phyloP scores from a whole-genome alignment of 208 protist genomes.

The Trypanosoma vivax region DNA sequence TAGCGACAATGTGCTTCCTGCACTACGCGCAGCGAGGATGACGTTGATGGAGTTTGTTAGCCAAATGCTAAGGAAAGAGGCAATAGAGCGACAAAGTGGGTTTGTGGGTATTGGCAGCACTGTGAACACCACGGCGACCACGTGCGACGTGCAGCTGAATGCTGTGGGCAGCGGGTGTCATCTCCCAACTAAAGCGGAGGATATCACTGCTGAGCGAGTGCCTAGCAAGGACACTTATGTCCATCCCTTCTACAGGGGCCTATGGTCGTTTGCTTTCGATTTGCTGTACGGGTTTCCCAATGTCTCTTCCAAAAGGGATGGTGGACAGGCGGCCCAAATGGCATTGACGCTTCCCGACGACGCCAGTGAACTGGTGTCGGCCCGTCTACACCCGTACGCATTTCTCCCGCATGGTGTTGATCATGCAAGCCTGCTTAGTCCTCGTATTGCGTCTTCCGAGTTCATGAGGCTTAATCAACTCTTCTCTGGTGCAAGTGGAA shows the following conservation, averaged over 20 bases:
- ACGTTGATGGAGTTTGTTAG: conserved; percentile 52
- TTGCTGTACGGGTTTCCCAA: conserved; percentile 17
- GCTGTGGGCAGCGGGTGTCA: neutral
- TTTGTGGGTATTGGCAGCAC: conserved; percentile 46
- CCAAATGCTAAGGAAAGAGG: conserved; percentile 70
- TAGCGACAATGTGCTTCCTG: conserved; percentile 14
- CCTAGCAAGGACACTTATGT: conserved; percentile 24
- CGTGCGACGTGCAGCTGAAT: neutral
- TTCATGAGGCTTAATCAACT: conserved; percentile 12
- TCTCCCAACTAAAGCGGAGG: no score
- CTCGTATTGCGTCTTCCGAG: conserved; percentile 37
- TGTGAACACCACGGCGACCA: conserved; percentile 44
- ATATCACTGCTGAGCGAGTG: no score
- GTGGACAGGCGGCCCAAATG: neutral
- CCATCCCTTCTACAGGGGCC: conserved; percentile 59
- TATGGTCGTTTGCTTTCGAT: conserved; percentile 52
- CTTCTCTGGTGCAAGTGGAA: neutral
- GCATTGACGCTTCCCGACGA: conserved; percentile 1
- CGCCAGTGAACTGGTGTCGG: conserved; percentile 34
- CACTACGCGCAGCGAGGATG: conserved; percentile 29
- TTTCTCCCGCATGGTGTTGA: conserved; percentile 70
- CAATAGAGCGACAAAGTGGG: conserved; percentile 47
- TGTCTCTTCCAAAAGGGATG: neutral
- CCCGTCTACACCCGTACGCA: conserved; percentile 50
- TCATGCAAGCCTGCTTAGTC: conserved; percentile 37